Evolutionary conservation across 805 yeast species (phyloP).

Genomic region (Ogataea angusta): DNA sequence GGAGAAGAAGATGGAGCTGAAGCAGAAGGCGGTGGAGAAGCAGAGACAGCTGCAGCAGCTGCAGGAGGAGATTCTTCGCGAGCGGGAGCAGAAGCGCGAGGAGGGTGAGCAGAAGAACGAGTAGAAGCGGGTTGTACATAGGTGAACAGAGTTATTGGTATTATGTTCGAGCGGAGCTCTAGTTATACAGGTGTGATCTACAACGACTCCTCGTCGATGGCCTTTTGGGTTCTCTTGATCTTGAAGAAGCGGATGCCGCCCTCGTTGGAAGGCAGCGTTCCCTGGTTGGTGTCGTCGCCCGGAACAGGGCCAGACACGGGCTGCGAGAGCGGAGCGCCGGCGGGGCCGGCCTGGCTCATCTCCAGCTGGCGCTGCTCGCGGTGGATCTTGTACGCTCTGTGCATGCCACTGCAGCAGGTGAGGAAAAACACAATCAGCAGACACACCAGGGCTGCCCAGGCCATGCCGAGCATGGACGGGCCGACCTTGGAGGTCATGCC

Average conservation of each 20-base stretch:
- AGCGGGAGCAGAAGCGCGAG: slow-evolving; percentile 10
- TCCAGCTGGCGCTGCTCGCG: slow-evolving; percentile 34
- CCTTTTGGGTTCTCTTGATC: slow-evolving; percentile 54
- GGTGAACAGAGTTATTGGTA: not conserved
- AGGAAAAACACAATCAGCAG: slow-evolving; percentile 48
- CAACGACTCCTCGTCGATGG: slow-evolving; percentile 38
- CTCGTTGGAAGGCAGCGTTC: slow-evolving; percentile 35
- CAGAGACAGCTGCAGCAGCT: slow-evolving; percentile 22
- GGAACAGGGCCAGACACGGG: slow-evolving; percentile 28
- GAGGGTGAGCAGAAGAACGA: not conserved
- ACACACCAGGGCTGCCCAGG: slow-evolving; percentile 68
- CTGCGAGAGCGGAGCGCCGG: slow-evolving; percentile 6
- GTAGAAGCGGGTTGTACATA: not conserved
- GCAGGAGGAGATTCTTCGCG: slow-evolving; percentile 22
- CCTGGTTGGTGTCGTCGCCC: slow-evolving; percentile 25
- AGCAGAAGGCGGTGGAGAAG: slow-evolving; percentile 25
- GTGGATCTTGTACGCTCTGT: slow-evolving; percentile 50
- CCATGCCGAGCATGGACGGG: slow-evolving; percentile 53
- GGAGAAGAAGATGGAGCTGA: slow-evolving; percentile 20
- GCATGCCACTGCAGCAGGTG: slow-evolving; percentile 48
- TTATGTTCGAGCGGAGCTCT: slow-evolving; percentile 3
- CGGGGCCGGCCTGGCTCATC: slow-evolving; percentile 15
- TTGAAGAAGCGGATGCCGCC: slow-evolving; percentile 76
- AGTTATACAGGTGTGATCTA: slow-evolving; percentile 4
- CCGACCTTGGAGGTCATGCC: slow-evolving; percentile 50